Conservation (phyloP, 352 stramenopile genomes). For the Globisporangium cederbergense region DNA sequence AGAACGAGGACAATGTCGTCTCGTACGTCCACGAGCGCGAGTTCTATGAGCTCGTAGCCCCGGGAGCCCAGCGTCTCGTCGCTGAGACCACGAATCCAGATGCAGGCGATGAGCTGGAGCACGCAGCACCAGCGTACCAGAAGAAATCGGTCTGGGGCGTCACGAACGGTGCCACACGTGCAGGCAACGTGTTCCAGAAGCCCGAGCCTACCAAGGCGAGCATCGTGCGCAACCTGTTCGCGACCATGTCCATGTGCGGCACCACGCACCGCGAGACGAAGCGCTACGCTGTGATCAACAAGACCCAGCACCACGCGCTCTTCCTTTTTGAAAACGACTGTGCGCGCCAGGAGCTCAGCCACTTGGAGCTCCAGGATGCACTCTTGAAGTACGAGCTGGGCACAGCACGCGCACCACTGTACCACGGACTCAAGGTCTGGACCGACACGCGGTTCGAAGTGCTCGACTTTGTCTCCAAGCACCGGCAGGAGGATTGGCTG, state of each 20-base stretch:
- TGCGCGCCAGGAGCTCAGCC: conserved; percentile 14
- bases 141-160: conserved; percentile 35
- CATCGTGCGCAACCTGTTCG: not conserved
- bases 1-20: conserved; percentile 11
- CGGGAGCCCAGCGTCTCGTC: conserved; percentile 18
- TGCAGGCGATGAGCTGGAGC: not conserved
- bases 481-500: conserved; percentile 18
- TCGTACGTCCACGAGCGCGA: conserved; percentile 28
- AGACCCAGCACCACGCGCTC: conserved; percentile 17
- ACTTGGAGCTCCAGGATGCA: conserved; percentile 14
- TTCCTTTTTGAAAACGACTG: conserved; percentile 17
- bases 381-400: conserved; percentile 19
- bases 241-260: conserved; percentile 4
- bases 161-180: conserved; percentile 29
- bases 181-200: conserved; percentile 25
- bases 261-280: conserved; percentile 1
- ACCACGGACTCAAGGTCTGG: conserved; percentile 16
- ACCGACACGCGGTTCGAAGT: conserved; percentile 11
- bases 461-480: conserved; percentile 17
- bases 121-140: not conserved
- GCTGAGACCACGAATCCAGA: not conserved
- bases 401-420: not conserved
- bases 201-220: not conserved
- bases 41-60: conserved; percentile 54
- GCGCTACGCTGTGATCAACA: conserved; percentile 23